Percentiles rank a stretch among this genome's conserved stretches.
Evolutionary conservation across 129 eudicot species (phyloP).

Genomic region (Artemisia argyi): DNA sequence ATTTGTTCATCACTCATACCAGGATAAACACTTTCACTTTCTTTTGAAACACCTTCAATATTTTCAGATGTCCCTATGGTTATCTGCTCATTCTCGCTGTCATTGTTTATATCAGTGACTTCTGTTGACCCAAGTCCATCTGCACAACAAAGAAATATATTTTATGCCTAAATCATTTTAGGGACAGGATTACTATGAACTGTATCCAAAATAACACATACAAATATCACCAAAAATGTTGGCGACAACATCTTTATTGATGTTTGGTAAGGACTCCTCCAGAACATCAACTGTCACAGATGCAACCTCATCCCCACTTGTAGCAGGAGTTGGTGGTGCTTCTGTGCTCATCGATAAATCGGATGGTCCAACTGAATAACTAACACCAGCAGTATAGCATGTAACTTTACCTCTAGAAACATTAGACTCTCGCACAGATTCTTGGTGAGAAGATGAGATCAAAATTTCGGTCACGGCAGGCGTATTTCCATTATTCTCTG

Average conservation of each 20-base stretch:
- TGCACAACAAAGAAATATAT: constrained; percentile 10
- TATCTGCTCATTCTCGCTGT: constrained; percentile 6
- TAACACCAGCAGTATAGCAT: constrained; percentile 17
- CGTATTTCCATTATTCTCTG: constrained; percentile 17
- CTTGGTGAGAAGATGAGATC: background rate
- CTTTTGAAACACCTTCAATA: constrained; percentile 13
- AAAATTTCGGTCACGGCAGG: constrained; percentile 15
- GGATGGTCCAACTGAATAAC: constrained; percentile 11
- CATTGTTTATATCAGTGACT: constrained; percentile 11
- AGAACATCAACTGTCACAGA: background rate
- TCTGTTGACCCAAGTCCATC: constrained; percentile 14
- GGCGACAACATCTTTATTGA: constrained; percentile 17
- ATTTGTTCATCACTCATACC: constrained; percentile 10
- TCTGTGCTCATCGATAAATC: constrained; percentile 12
- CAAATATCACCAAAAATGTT: constrained; percentile 22
- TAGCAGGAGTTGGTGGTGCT: constrained; percentile 16
- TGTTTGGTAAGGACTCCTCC: constrained; percentile 7
- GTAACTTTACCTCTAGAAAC: constrained; percentile 16
- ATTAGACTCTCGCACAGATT: constrained; percentile 12
- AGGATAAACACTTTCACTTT: background rate
- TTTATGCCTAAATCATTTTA: background rate
- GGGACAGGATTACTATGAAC: background rate
- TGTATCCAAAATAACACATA: constrained; percentile 10
- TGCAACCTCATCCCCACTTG: background rate
- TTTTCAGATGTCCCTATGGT: constrained; percentile 5